phyloP scores from a whole-genome alignment of 306 rosid species.

The Cotoneaster glaucophyllus region DNA sequence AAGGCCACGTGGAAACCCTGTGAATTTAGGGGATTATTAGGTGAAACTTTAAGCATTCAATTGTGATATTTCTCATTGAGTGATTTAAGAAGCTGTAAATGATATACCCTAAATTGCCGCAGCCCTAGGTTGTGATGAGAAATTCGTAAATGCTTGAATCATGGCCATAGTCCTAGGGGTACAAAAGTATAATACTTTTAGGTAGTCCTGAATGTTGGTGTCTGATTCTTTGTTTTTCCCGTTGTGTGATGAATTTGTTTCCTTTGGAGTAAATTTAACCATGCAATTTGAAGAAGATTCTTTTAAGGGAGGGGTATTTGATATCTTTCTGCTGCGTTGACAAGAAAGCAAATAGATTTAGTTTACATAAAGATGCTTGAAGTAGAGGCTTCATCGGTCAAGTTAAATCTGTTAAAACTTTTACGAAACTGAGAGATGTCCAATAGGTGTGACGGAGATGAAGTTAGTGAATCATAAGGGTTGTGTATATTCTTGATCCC shows the following conservation, averaged over 20 bases:
- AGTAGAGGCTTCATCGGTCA: not conserved
- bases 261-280: not conserved
- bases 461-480: not conserved
- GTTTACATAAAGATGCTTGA: not conserved
- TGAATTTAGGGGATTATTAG: not conserved
- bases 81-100: not conserved
- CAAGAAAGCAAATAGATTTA: not conserved
- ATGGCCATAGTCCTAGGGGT: not conserved
- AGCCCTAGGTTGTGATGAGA: not conserved
- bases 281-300: not conserved
- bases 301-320: not conserved
- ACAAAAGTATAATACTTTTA: not conserved
- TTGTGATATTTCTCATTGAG: not conserved
- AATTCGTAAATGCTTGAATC: not conserved
- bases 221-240: not conserved
- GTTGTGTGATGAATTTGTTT: not conserved
- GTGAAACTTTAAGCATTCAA: not conserved
- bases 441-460: not conserved
- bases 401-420: not conserved
- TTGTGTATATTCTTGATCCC: not conserved
- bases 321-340: too few species aligned
- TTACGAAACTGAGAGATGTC: not conserved
- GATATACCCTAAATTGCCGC: not conserved
- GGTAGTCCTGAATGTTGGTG: not conserved
- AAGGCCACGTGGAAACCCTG: not conserved